These are phyloP conservation scores for Strigomonas galati DNA, from an alignment of 208 protist species.

Conservation along the genomic window DNA sequence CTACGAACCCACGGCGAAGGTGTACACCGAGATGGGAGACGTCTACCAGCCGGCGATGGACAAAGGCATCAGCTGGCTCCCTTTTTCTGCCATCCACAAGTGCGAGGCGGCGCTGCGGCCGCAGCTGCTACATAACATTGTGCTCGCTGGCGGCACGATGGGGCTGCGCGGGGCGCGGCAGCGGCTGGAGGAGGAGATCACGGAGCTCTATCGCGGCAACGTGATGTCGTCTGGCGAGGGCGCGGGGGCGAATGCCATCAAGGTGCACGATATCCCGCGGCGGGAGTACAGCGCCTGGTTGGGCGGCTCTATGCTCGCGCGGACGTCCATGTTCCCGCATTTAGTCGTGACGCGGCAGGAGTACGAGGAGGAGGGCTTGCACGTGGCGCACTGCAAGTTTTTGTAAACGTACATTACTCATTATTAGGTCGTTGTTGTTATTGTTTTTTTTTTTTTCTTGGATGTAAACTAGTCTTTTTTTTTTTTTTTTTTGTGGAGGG, in stretches of 20 bases:
- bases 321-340: conserved; percentile 84
- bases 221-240: conserved; percentile 38
- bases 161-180: conserved; percentile 78
- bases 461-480: too few relatives aligned
- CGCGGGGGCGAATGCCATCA: conserved; percentile 76
- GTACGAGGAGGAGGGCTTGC: conserved; percentile 82
- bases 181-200: conserved; percentile 86
- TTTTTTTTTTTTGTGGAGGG: too few relatives aligned
- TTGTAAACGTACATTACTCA: conserved; percentile 29
- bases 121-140: conserved; percentile 92
- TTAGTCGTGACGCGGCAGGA: conserved; percentile 76
- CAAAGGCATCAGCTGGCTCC: conserved; percentile 89
- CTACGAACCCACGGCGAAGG: conserved; percentile 70
- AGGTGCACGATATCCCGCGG: conserved; percentile 63
- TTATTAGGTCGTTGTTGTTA: too few relatives aligned
- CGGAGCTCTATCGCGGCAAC: conserved; percentile 82
- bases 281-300: conserved; percentile 83
- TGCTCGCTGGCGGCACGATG: conserved; percentile 90
- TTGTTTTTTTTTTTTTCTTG: too few relatives aligned
- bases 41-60: conserved; percentile 75
- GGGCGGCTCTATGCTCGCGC: conserved; percentile 79
- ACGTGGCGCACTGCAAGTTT: conserved; percentile 88
- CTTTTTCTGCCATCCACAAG: conserved; percentile 89
- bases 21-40: conserved; percentile 82
- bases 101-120: conserved; percentile 86